These are phyloP conservation scores for Closterium sp. DNA, from an alignment of 139 green algal genomes.

Conservation along the genomic window DNA sequence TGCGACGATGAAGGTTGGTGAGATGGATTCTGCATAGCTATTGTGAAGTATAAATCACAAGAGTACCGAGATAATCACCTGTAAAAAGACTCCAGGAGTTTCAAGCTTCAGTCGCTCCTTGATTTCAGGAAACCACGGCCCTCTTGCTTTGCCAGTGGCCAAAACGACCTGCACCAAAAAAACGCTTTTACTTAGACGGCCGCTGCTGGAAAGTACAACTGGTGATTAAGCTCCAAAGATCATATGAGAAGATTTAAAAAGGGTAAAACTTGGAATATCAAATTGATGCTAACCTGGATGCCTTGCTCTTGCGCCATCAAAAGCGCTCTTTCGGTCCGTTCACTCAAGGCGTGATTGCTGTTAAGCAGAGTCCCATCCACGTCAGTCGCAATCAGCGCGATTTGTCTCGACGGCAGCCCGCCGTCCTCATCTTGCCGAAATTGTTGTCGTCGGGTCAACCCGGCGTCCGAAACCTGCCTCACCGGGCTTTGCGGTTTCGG, in stretches of 20 bases:
- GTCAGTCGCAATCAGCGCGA: conserved; percentile 70
- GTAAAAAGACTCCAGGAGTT: conserved; percentile 20
- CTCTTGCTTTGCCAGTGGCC: conserved; percentile 77
- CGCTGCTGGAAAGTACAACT: background rate
- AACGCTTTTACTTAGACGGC: background rate
- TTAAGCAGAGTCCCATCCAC: conserved; percentile 82
- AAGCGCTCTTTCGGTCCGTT: conserved; percentile 55
- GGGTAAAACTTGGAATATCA: background rate
- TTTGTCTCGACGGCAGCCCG: conserved; percentile 16
- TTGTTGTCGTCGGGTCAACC: background rate
- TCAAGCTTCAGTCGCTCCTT: background rate
- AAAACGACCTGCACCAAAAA: conserved; percentile 62
- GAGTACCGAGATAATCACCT: background rate
- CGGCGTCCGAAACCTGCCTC: background rate
- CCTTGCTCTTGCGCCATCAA: conserved; percentile 57
- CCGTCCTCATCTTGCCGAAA: background rate
- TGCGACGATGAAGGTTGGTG: background rate
- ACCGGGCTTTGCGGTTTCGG: background rate
- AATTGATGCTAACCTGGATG: conserved; percentile 62
- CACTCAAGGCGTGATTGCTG: conserved; percentile 63
- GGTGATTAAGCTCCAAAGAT: too few relatives aligned
- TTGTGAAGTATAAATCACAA: background rate
- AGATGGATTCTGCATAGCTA: background rate
- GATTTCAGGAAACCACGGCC: conserved; percentile 59
- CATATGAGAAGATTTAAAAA: background rate